Conservation (phyloP, 352 stramenopile genomes). For the Phytophthora parvispora region DNA sequence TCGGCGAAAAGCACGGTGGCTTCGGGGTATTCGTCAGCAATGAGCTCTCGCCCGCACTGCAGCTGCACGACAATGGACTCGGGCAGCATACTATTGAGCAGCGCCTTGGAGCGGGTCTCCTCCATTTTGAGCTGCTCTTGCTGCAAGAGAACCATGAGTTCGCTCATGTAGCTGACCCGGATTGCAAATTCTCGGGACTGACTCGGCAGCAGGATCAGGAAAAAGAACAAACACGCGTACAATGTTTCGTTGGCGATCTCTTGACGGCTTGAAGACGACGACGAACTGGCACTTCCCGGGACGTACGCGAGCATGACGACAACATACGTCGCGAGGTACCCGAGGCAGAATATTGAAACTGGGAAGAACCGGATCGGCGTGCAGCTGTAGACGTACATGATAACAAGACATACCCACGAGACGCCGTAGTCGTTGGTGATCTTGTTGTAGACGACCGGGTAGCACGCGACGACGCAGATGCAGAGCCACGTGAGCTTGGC, state of each 20-base stretch:
- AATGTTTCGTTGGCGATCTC: constrained; percentile 78
- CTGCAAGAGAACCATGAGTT: constrained; percentile 86
- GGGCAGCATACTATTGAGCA: constrained; percentile 89
- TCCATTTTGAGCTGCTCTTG: constrained; percentile 87
- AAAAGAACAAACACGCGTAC: constrained; percentile 86
- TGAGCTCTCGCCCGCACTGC: constrained; percentile 81
- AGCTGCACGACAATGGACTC: constrained; percentile 82
- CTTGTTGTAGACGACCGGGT: constrained; percentile 87
- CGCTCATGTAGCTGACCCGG: constrained; percentile 88
- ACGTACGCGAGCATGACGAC: constrained; percentile 79
- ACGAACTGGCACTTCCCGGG: constrained; percentile 34
- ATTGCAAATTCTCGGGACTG: constrained; percentile 87
- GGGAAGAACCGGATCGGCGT: constrained; percentile 86
- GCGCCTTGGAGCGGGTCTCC: constrained; percentile 77
- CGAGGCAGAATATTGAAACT: constrained; percentile 75
- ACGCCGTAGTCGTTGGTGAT: constrained; percentile 86
- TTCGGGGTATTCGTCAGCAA: constrained; percentile 84
- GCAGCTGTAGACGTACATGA: constrained; percentile 90
- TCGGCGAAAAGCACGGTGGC: constrained; percentile 86
- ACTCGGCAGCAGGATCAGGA: constrained; percentile 81
- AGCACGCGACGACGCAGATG: constrained; percentile 64
- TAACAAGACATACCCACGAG: constrained; percentile 83
- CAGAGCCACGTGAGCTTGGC: constrained; percentile 82
- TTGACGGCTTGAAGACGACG: constrained; percentile 35
- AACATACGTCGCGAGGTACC: constrained; percentile 76